Conservation (phyloP, 805 yeast genomes). For the Tetrapisispora arboricola region DNA sequence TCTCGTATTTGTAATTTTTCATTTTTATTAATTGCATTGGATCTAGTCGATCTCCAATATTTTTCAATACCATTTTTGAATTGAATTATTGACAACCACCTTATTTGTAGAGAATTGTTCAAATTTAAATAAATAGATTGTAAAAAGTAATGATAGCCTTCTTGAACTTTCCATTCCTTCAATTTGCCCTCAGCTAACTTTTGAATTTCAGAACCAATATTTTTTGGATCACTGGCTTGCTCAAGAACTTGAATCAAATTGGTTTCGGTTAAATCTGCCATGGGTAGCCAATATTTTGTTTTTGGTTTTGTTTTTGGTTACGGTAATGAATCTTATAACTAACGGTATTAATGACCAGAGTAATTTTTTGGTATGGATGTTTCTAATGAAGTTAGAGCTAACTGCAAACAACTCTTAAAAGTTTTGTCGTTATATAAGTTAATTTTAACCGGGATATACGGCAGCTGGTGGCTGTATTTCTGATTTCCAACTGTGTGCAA, state of each 20-base stretch:
- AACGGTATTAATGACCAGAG: background rate
- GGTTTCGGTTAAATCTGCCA: slow-evolving; percentile 17
- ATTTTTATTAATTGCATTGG: slow-evolving; percentile 44
- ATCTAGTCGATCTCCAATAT: slow-evolving; percentile 68
- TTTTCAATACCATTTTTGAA: slow-evolving; percentile 81
- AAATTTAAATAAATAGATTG: slow-evolving; percentile 55
- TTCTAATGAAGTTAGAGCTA: too few relatives aligned
- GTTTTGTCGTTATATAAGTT: too few relatives aligned
- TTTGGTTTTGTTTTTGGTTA: too few relatives aligned
- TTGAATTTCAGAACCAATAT: slow-evolving; percentile 39
- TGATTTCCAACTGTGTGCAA: too few relatives aligned
- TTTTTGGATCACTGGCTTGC: slow-evolving; percentile 41
- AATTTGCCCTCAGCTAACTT: slow-evolving; percentile 60
- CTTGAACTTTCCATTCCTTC: slow-evolving; percentile 54
- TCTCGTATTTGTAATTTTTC: slow-evolving; percentile 59
- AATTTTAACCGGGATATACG: too few relatives aligned
- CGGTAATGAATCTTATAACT: too few relatives aligned
- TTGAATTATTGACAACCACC: slow-evolving; percentile 84
- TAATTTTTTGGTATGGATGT: background rate
- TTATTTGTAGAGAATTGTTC: slow-evolving; percentile 47
- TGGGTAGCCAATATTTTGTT: too few relatives aligned
- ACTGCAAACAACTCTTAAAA: too few relatives aligned
- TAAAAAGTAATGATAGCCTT: slow-evolving; percentile 47
- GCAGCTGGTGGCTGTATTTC: too few relatives aligned
- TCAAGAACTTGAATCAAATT: slow-evolving; percentile 33